Conservation (phyloP, 1,284 basidiomycete genomes). For the Cutaneotrichosporon spelunceum region DNA sequence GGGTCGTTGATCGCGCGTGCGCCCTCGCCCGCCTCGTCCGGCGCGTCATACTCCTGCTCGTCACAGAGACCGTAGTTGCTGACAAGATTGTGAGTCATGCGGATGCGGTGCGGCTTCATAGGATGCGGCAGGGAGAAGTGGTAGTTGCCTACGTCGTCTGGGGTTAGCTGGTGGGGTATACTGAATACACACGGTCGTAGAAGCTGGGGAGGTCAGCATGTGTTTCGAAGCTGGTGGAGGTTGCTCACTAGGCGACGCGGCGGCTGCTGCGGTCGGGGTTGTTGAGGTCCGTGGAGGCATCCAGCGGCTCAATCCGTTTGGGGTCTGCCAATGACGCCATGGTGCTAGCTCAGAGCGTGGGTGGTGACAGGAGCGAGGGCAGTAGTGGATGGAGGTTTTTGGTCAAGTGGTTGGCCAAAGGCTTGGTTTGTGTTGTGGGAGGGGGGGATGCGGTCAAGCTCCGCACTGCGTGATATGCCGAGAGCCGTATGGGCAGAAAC, state of each 20-base stretch:
- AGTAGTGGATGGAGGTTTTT: background rate
- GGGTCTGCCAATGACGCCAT: constrained; percentile 18
- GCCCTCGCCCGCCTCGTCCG: constrained; percentile 31
- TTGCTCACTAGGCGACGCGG: constrained; percentile 28
- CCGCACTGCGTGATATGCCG: background rate
- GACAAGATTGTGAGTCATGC: constrained; percentile 88
- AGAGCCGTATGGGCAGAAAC: background rate
- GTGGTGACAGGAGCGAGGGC: background rate
- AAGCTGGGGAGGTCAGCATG: constrained; percentile 26
- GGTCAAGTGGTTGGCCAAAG: background rate
- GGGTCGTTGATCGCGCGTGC: constrained; percentile 32
- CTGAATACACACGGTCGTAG: constrained; percentile 35
- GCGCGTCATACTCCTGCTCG: constrained; percentile 33
- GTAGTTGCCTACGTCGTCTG: constrained; percentile 50
- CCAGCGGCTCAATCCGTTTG: constrained; percentile 20
- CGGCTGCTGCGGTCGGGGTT: constrained; percentile 24
- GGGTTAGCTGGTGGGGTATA: background rate
- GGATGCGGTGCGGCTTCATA: constrained; percentile 94
- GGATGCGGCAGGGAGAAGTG: constrained; percentile 85
- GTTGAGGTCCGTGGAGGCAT: constrained; percentile 22
- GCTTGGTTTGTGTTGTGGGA: background rate
- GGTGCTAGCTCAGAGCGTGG: background rate
- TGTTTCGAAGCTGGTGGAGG: background rate
- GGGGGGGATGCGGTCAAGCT: background rate
- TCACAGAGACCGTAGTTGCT: constrained; percentile 74